Base-by-base conservation (phyloP, 2,329 filamentous ascomycete species). In the Hypoxylon sp. region DNA sequence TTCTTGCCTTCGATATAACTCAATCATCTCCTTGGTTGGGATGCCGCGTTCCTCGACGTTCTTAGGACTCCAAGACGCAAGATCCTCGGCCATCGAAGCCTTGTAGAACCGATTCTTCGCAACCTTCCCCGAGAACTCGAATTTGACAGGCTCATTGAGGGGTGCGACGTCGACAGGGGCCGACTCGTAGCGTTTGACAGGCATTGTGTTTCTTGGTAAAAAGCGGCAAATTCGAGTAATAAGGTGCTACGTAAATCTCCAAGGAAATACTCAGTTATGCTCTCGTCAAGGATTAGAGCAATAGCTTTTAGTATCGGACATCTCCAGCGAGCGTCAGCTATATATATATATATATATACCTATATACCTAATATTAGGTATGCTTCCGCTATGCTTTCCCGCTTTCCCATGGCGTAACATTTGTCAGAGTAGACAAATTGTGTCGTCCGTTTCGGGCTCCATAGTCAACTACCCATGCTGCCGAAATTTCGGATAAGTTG, bases 91-190 rank as follows among this genome's bases (percentile, higher is more conserved):
- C 90, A 92, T 91, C 46, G 90, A 86, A 5, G 82, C 88, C 78
- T 92, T 92, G 70, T 91, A 77, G 73, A 91, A 89, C n/a, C 89
- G 83, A 75, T 92, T 92, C 46, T 84, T 85, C 1, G 89, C 89
- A 1, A 83, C 86, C 63, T 81, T 83, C 56, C 84, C 83, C 46
- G 85, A 85, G 77, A 87, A 87, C 26, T 79, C 77, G 68, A 86
- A 87, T 17, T 79, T 76, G 51, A 88, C 79, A 9, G 85, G 84
- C 71, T 81, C 71, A 11, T 78, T 83, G 17, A 88, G 76, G 5
- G 78, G 78, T 9, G 75, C 65, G 9, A 78, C 73, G 64, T 78
- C 75, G 14, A 63, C 74, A 11, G 67, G 60, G 5, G 33, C 57
- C 5, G 73, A 74, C 24, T 72, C 68, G 52, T 71, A 68, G 29